Base-by-base conservation (phyloP, 2,329 filamentous ascomycete species). In the Canariomyces notabilis region DNA sequence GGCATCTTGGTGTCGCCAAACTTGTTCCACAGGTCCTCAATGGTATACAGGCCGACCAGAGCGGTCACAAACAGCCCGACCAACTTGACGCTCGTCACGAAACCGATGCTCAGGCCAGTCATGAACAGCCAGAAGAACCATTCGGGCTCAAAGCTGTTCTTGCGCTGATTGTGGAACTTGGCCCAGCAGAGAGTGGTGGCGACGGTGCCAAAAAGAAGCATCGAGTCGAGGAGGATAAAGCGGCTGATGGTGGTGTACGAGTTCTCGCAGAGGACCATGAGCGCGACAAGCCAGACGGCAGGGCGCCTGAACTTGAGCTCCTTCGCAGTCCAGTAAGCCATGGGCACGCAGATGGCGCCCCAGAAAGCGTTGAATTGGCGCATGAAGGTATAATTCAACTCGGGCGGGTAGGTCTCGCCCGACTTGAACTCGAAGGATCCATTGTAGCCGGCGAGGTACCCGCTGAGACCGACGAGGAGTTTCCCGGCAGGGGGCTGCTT, bases 391-490 rank as follows among this genome's bases (percentile, higher is more conserved):
- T 95, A 98, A 74, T 98, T 85, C 63, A 98, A 77, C 61, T 97
- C 89, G 57, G 83, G 81, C 9, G 93, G 93, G 66, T 98, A 98
- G 44, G 80, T 89, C 64, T 97, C 93, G 65, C 93, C 93, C 44
- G 91, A 97, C 70, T 98, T 98, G 79, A 98, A 98, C 64, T 98
- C 93, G 70, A 98, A 98, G 4, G 91, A 94, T 48, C 93, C 93
- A 73, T 98, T 98, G 76, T 98, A 98, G 56, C 91, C 91, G 57
- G 91, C 94, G 51, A 98, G 77, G 64, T 94, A 95, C 64, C 93
- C 93, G 6, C 93, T 97, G 42, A 98, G 78, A 53, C 93, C 93
- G 59, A 98, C 91, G 46, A 98, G 82, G 82, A 98, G 97, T 76
- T 98, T 98, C 65, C 93, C 93, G 51, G 98, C 82, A 44, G 93